Evolutionary conservation across 305 asterid genomes (phyloP).

Genomic region (Fraxinus platypoda): DNA sequence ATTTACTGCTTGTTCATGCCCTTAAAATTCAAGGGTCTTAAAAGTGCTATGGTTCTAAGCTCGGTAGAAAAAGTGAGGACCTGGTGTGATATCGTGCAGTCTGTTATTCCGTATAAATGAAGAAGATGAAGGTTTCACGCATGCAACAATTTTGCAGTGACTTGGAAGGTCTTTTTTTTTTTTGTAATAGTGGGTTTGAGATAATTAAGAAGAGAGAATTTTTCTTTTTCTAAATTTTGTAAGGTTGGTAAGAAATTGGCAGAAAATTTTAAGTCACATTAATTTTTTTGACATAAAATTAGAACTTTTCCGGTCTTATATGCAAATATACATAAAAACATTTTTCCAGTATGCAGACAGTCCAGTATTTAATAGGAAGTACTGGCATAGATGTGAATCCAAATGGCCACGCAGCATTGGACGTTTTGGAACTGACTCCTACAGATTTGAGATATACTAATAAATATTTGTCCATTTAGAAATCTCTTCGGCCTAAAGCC

Average conservation of each 20-base stretch:
- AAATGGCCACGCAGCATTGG: constrained; percentile 25
- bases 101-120: neutral
- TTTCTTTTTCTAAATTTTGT: no score
- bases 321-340: neutral
- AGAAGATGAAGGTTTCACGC: neutral
- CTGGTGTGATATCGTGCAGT: neutral
- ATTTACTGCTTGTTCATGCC: neutral
- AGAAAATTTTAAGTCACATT: neutral
- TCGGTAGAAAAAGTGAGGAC: neutral
- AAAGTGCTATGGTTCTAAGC: neutral
- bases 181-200: neutral
- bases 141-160: neutral
- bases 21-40: neutral
- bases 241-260: neutral
- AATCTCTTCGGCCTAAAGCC: neutral
- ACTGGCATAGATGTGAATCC: constrained; percentile 23
- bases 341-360: constrained; percentile 30
- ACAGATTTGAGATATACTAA: neutral
- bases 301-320: neutral
- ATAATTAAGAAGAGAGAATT: neutral
- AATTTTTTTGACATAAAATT: neutral
- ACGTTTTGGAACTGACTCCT: constrained; percentile 9
- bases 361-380: constrained; percentile 9
- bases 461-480: neutral
- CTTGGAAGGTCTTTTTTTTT: neutral